Percentiles rank a stretch among this genome's conserved stretches.
phyloP scores from a whole-genome alignment of 768 basidiomycete genomes.

The Crucibulum laeve region DNA sequence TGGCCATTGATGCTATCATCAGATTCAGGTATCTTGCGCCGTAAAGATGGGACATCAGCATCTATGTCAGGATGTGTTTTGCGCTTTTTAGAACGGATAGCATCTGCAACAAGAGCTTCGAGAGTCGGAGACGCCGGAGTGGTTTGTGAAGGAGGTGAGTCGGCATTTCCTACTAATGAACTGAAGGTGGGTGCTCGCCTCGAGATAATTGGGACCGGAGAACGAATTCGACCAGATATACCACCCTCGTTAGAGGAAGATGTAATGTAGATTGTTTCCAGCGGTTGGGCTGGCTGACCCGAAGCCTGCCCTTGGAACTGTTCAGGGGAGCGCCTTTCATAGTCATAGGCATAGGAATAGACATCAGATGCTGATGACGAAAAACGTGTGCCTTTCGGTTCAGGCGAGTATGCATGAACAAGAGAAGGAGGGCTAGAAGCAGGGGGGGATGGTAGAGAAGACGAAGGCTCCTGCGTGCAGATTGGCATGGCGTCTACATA shows the following conservation, averaged over 20 bases:
- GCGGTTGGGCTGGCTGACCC: too few relatives aligned
- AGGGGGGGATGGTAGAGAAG: slow-evolving; percentile 29
- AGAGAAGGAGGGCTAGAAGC: slow-evolving; percentile 20
- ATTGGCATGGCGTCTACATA: background rate
- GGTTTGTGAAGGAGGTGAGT: slow-evolving; percentile 9
- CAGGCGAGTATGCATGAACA: slow-evolving; percentile 6
- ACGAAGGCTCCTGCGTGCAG: slow-evolving; percentile 8
- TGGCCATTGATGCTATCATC: background rate
- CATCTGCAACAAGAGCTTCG: slow-evolving; percentile 11
- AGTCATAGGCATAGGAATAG: too few relatives aligned
- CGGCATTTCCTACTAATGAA: slow-evolving; percentile 15
- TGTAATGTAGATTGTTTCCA: too few relatives aligned
- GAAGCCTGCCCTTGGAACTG: too few relatives aligned
- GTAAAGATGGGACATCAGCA: too few relatives aligned
- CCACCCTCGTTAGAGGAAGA: too few relatives aligned
- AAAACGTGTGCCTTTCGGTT: background rate
- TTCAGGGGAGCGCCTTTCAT: too few relatives aligned
- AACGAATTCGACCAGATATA: too few relatives aligned
- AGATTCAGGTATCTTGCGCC: background rate
- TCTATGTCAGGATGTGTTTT: background rate
- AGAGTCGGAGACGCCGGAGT: slow-evolving; percentile 21
- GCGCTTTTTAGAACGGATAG: background rate
- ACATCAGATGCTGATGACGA: too few relatives aligned
- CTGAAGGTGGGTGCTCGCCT: slow-evolving; percentile 20
- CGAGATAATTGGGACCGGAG: too few relatives aligned